Evolutionary conservation across 257 asterid species (phyloP).

Genomic region (Ligustrum vulgare): DNA sequence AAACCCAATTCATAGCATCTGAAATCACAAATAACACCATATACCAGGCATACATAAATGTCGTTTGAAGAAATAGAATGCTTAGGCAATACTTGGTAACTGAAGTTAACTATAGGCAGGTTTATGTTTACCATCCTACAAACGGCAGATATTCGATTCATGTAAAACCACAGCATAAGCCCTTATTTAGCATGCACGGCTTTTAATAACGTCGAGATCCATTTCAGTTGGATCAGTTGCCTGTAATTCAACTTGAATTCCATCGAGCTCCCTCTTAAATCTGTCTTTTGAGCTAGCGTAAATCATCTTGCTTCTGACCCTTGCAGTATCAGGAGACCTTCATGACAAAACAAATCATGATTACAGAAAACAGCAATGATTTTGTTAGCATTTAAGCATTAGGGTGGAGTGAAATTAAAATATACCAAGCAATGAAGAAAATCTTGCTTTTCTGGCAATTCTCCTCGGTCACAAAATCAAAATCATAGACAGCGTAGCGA

Average conservation of each 20-base stretch:
- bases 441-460: slow-evolving; percentile 64
- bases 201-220: slow-evolving; percentile 64
- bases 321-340: slow-evolving; percentile 65
- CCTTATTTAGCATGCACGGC: slow-evolving; percentile 48
- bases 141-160: slow-evolving; percentile 32
- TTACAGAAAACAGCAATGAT: not conserved
- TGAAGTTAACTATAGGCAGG: slow-evolving; percentile 39
- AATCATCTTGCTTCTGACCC: slow-evolving; percentile 69
- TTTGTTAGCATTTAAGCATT: not conserved
- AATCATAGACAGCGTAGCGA: slow-evolving; percentile 60
- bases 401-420: not conserved
- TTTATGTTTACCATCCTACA: slow-evolving; percentile 34
- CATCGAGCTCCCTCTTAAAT: slow-evolving; percentile 57
- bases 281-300: slow-evolving; percentile 61
- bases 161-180: slow-evolving; percentile 27
- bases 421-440: slow-evolving; percentile 66
- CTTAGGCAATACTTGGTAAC: slow-evolving; percentile 35
- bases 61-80: slow-evolving; percentile 28
- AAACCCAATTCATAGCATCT: slow-evolving; percentile 27
- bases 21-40: slow-evolving; percentile 34
- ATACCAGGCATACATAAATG: slow-evolving; percentile 27
- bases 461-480: slow-evolving; percentile 60
- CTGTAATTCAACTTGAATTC: slow-evolving; percentile 61
- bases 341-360: not conserved
- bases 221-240: slow-evolving; percentile 78